phyloP scores from a whole-genome alignment of 2,329 filamentous ascomycete genomes.

The Saccharata proteae region DNA sequence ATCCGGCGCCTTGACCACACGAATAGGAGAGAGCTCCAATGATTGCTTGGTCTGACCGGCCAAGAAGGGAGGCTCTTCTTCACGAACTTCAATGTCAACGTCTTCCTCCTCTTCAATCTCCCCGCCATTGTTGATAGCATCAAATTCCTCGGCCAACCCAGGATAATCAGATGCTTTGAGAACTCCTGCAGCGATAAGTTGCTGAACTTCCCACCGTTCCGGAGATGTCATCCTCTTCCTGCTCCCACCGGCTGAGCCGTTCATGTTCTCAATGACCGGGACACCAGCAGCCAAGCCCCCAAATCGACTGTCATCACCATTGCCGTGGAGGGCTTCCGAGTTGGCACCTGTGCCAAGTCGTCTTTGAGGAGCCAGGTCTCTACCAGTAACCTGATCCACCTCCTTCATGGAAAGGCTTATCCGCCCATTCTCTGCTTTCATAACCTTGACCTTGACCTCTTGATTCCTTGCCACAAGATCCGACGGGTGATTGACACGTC shows the following conservation, averaged over 20 bases:
- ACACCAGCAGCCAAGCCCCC: slow-evolving; percentile 40
- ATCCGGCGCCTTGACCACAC: slow-evolving; percentile 93
- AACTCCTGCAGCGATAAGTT: slow-evolving; percentile 89
- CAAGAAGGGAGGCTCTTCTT: slow-evolving; percentile 93
- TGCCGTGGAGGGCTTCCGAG: slow-evolving; percentile 63
- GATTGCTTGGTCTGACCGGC: slow-evolving; percentile 95
- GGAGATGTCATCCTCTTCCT: slow-evolving; percentile 94
- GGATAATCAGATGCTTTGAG: slow-evolving; percentile 89
- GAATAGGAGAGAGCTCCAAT: slow-evolving; percentile 84
- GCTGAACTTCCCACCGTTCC: slow-evolving; percentile 93
- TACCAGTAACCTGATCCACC: slow-evolving; percentile 79
- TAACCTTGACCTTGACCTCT: slow-evolving; percentile 81
- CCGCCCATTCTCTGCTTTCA: slow-evolving; percentile 68
- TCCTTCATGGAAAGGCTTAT: slow-evolving; percentile 95
- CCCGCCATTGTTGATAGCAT: slow-evolving; percentile 67
- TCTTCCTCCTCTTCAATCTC: slow-evolving; percentile 91
- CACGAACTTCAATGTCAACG: slow-evolving; percentile 89
- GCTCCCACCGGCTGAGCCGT: slow-evolving; percentile 43
- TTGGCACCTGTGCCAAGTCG: slow-evolving; percentile 84
- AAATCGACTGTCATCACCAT: slow-evolving; percentile 37
- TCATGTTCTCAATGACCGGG: slow-evolving; percentile 48
- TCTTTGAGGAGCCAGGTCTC: slow-evolving; percentile 67
- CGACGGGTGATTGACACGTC: slow-evolving; percentile 82
- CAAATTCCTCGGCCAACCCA: slow-evolving; percentile 87
- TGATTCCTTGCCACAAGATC: slow-evolving; percentile 75